Evolutionary conservation across 495 filamentous ascomycete genomes (phyloP), one percentile per base, ranked within the genome.

Genomic region (Rusavskia elegans): DNA sequence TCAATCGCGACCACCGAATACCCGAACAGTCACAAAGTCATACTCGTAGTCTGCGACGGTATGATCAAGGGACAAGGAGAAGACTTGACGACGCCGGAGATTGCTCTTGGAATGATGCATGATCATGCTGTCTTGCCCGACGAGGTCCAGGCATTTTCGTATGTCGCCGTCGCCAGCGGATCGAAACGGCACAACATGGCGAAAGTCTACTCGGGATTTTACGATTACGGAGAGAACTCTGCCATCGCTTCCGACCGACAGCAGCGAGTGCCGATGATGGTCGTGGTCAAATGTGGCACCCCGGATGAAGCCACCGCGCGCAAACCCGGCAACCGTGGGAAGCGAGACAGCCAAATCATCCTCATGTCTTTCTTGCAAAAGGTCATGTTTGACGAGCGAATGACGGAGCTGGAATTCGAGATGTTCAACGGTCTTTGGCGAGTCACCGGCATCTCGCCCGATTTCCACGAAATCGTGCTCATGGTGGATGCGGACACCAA

Each of bases 341-440:
- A 99, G 71, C 83, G 93, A 64, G 93, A 99, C 74, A 89, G 85
- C 68, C 93, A 99, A 67, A 96, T 99, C 63, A 90, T 99, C 59
- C 69, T 99, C 46, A 99, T 99, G 93, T 94, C 88, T 19, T 99
- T 99, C 76, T 71, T 99, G 59, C 93, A 99, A 66, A 99, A 99
- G 68, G 92, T 99, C 56, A 99, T 99, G 93, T 99, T 99, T 63
- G 93, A 99, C 64, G 93, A 99, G 66, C 85, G 93, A 37, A 99
- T 99, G 93, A 97, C 93, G 5, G 89, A 99, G 63, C 79, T 99
- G n/a, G 93, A 99, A 63, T 99, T 89, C 58, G 93, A 99, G 62
- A 97, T 99, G 85, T 97, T 97, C 71, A 99, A 97, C 60, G 93
- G 92, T 36, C 75, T 99, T 53, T 99, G 90, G 89, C 93, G 94